phyloP scores from a whole-genome alignment of 2,329 filamentous ascomycete genomes.

The Passalora sequoiae region DNA sequence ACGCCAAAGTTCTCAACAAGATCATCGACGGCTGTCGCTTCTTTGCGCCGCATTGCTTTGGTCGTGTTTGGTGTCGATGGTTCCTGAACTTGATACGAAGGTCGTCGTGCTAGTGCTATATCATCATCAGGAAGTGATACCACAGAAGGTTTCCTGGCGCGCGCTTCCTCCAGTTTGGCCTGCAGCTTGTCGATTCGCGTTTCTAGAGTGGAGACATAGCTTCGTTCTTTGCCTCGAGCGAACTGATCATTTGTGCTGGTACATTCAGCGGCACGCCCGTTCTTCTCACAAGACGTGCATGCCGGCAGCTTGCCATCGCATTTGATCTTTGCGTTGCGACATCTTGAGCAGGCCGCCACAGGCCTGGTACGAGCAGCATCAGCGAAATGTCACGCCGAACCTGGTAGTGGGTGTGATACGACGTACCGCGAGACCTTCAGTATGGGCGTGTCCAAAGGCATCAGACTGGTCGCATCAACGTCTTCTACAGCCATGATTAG shows the following conservation, averaged over 20 bases:
- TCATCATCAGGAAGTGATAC: constrained; percentile 61
- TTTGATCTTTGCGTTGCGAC: constrained; percentile 91
- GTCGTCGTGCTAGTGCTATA: constrained; percentile 47
- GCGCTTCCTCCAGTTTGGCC: constrained; percentile 61
- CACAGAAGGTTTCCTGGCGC: constrained; percentile 66
- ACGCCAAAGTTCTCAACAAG: constrained; percentile 92
- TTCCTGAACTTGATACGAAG: constrained; percentile 26
- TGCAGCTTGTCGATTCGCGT: constrained; percentile 84
- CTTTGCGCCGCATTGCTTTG: constrained; percentile 50
- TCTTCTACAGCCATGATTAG: constrained; percentile 21
- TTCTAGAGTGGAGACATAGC: constrained; percentile 94
- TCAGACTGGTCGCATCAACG: constrained; percentile 28
- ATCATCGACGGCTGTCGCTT: constrained; percentile 83
- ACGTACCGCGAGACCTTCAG: constrained; percentile 72
- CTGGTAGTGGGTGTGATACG: no score
- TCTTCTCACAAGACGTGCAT: constrained; percentile 91
- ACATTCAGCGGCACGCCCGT: constrained; percentile 78
- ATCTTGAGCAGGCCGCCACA: constrained; percentile 63
- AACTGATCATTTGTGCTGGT: constrained; percentile 95
- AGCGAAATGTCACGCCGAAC: no score
- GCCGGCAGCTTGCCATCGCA: constrained; percentile 95
- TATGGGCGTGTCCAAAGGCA: constrained; percentile 53
- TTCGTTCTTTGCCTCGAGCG: constrained; percentile 88
- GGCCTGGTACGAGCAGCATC: constrained; percentile 13
- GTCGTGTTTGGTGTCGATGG: constrained; percentile 31